These are phyloP conservation scores for Meyerozyma guilliermondii DNA, from an alignment of 1,139 yeast genomes.

Conservation along the genomic window DNA sequence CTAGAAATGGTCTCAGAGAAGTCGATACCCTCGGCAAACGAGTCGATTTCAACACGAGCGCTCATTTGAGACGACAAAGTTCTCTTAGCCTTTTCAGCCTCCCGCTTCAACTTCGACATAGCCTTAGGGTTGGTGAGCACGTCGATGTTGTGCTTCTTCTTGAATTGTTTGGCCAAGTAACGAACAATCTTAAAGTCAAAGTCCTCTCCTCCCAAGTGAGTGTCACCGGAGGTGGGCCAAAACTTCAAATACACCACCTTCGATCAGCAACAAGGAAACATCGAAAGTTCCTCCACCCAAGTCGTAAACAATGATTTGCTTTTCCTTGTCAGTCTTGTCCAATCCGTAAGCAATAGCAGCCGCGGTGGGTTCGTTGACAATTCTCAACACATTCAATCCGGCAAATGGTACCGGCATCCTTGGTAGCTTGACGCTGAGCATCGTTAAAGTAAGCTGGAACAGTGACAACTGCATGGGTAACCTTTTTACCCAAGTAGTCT, in stretches of 20 bases:
- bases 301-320: constrained; percentile 47
- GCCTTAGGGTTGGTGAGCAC: constrained; percentile 72
- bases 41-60: constrained; percentile 89
- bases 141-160: constrained; percentile 83
- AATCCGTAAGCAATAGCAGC: constrained; percentile 98
- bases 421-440: constrained; percentile 98
- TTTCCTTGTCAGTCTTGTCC: constrained; percentile 62
- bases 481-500: constrained; percentile 83
- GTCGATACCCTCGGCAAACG: constrained; percentile 93
- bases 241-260: constrained; percentile 51
- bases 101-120: constrained; percentile 86
- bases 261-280: constrained; percentile 46
- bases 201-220: constrained; percentile 81
- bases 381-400: constrained; percentile 89
- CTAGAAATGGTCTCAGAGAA: constrained; percentile 88
- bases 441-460: constrained; percentile 98
- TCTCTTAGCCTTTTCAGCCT: constrained; percentile 96
- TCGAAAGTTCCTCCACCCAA: constrained; percentile 55
- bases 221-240: constrained; percentile 52
- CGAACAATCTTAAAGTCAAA: constrained; percentile 86
- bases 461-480: constrained; percentile 91
- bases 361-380: constrained; percentile 97
- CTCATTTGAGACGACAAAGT: constrained; percentile 87
- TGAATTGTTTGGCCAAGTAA: constrained; percentile 79
- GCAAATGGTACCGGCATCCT: constrained; percentile 98